Evolutionary conservation across 2,329 filamentous ascomycete species (phyloP).

Genomic region (Colletotrichum cordylinicola): DNA sequence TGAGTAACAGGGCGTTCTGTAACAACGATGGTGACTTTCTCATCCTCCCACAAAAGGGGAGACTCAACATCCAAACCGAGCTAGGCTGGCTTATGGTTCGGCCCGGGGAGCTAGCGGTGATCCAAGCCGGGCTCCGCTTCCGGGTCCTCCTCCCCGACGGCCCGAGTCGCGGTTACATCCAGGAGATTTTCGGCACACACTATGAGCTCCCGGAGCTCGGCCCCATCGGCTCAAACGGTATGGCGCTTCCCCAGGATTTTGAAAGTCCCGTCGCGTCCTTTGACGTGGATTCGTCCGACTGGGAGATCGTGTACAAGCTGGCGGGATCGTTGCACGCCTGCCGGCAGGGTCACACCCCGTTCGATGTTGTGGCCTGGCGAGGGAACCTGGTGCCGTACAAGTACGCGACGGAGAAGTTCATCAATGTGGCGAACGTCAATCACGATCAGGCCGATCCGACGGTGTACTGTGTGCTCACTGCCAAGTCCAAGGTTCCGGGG

Average conservation of each 20-base stretch:
- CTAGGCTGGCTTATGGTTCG: conserved; percentile 49
- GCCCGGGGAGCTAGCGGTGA: conserved; percentile 62
- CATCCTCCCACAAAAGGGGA: conserved; percentile 66
- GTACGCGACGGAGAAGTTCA: conserved; percentile 60
- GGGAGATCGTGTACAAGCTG: conserved; percentile 35
- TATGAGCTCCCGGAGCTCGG: conserved; percentile 68
- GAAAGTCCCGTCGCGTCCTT: conserved; percentile 55
- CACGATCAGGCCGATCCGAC: conserved; percentile 66
- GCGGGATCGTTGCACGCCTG: conserved; percentile 65
- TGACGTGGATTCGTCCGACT: neutral
- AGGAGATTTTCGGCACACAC: conserved; percentile 68
- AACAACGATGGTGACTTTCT: conserved; percentile 69
- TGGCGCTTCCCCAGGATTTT: conserved; percentile 58
- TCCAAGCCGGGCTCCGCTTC: conserved; percentile 58
- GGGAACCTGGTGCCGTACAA: conserved; percentile 57
- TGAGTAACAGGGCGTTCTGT: conserved; percentile 49
- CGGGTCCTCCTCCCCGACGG: conserved; percentile 57
- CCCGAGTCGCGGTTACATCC: conserved; percentile 63
- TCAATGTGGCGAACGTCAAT: conserved; percentile 63
- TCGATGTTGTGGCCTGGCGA: conserved; percentile 29
- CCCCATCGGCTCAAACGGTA: conserved; percentile 62
- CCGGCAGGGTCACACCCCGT: conserved; percentile 46
- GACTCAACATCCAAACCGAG: conserved; percentile 64
- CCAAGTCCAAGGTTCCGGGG: conserved; percentile 55
- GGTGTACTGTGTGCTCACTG: conserved; percentile 66